Evolutionary conservation across 78 protist species (phyloP).

Genomic region (Dictyostelium capitatum): DNA sequence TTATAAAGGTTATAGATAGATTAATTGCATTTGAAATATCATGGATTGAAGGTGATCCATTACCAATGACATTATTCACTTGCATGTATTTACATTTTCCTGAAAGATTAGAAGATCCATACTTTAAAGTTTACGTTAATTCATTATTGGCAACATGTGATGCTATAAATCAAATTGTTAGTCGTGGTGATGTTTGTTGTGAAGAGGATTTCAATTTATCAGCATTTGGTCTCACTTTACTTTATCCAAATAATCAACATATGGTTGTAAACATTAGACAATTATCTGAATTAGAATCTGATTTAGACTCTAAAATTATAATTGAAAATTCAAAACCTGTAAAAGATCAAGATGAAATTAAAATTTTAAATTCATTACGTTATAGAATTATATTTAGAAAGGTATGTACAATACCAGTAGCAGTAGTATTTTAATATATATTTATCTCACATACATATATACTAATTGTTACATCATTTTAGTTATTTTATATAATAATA

Average conservation of each 20-base stretch:
- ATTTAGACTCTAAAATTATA: neutral
- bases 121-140: slow-evolving; percentile 8
- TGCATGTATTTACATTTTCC: slow-evolving; percentile 62
- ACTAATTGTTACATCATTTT: neutral
- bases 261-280: slow-evolving; percentile 16
- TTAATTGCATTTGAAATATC: slow-evolving; percentile 15
- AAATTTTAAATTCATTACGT: neutral
- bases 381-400: slow-evolving; percentile 47
- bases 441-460: neutral
- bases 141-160: slow-evolving; percentile 47
- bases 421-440: neutral
- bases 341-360: neutral
- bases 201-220: slow-evolving; percentile 70
- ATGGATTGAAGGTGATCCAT: slow-evolving; percentile 54
- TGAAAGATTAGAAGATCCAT: slow-evolving; percentile 9
- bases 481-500: slow-evolving; percentile 26
- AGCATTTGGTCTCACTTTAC: neutral
- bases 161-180: neutral
- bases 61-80: slow-evolving; percentile 39
- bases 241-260: neutral
- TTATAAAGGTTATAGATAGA: slow-evolving; percentile 41
- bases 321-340: neutral
- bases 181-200: slow-evolving; percentile 51
- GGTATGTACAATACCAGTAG: too few species aligned
- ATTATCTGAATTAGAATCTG: neutral